A percentile compares a stretch with the other conserved stretches of the same genome.
These are phyloP conservation scores for Trypanosoma avium DNA, from an alignment of 208 protist genomes.

Conservation along the genomic window DNA sequence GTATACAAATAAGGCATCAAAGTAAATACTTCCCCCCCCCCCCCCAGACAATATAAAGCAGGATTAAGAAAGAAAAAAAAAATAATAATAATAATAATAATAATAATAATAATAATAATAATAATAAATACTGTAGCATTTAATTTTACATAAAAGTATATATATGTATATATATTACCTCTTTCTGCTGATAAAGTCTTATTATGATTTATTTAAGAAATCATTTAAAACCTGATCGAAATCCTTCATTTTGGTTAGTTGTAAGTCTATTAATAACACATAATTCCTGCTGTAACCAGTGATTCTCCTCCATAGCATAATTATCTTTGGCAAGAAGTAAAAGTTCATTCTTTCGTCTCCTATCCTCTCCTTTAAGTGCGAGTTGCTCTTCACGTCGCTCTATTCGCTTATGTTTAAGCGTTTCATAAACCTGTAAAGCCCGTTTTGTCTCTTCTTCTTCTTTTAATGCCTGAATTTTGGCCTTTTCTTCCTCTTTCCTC, in stretches of 20 bases:
- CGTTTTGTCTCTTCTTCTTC: constrained; percentile 35
- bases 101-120: constrained; percentile 6
- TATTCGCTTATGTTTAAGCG: constrained; percentile 44
- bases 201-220: too few relatives aligned
- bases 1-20: constrained; percentile 15
- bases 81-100: constrained; percentile 2
- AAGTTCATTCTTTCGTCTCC: constrained; percentile 53
- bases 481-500: constrained; percentile 25
- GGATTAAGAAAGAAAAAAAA: too few relatives aligned
- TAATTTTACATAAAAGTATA: constrained; percentile 17
- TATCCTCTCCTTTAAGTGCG: constrained; percentile 37
- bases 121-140: constrained; percentile 2
- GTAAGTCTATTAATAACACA: constrained; percentile 50
- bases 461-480: constrained; percentile 28
- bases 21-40: not conserved
- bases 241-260: constrained; percentile 28
- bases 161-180: too few relatives aligned
- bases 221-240: constrained; percentile 6
- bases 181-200: too few relatives aligned
- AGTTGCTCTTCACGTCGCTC: constrained; percentile 29
- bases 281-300: constrained; percentile 74
- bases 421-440: constrained; percentile 53
- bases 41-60: constrained; percentile 1
- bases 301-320: constrained; percentile 61
- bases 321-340: constrained; percentile 58